Evolutionary conservation across 2,329 filamentous ascomycete genomes (phyloP), one percentile per base, ranked within the genome.

Genomic region (Aspergillus ibericus): DNA sequence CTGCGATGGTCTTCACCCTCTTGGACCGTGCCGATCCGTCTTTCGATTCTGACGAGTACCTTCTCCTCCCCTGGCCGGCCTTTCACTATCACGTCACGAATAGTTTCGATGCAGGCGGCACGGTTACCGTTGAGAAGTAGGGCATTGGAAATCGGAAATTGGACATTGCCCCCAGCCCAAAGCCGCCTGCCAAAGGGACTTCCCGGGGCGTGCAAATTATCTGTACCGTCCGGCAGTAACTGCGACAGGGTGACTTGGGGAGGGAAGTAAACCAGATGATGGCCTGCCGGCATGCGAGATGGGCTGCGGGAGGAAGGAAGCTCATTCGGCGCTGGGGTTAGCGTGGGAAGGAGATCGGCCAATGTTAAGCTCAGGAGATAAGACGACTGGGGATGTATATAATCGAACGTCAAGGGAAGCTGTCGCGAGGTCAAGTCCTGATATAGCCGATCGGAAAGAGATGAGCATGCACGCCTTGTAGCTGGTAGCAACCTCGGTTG

Each of bases 261-360:
- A 59, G 92, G 91, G 77, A 96, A 97, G 79, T 96, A 96, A 63
- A 93, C 86, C 35, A 96, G 82, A 73, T 97, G 92, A 72, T 96
- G 88, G 35, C 88, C 90, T 15, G 66, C 58, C 5, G 75, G 69
- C 60, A 78, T 60, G 16, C 58, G 65, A n/a, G 50, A 57, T 13
- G 70, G 68, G 3, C 63, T 59, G 10, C 60, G 66, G 58, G 72
- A 70, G 36, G 71, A 78, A 63, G 71, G 76, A 36, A 76, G 69
- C 61, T 55, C 71, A 48, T 64, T 59, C 35, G 69, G 69, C 56
- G 57, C 64, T 4, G 25, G 56, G 6, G 48, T 59, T 61, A 64
- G 63, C 22, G 62, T 60, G 16, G 78, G 80, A 10, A 89, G 68
- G 55, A 85, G 80, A 64, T 85, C 84, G 49, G 75, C 70, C 1